Percentiles rank a stretch among this genome's conserved stretches.
phyloP scores from a whole-genome alignment of 768 basidiomycete species.

The Boletus vermiculosoides region DNA sequence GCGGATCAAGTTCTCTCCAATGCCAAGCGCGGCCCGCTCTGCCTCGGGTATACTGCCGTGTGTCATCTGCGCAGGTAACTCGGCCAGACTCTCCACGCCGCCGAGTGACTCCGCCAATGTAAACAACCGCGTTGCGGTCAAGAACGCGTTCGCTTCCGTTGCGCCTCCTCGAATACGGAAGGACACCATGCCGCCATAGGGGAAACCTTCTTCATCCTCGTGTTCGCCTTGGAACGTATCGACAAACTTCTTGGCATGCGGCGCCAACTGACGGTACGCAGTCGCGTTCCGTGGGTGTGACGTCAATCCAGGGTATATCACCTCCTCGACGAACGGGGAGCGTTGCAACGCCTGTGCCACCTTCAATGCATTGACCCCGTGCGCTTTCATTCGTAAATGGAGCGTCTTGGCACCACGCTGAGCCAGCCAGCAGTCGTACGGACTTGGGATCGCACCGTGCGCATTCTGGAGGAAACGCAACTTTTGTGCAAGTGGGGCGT shows the following conservation, averaged over 20 bases:
- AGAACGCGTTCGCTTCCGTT: conserved; percentile 60
- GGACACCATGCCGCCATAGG: conserved; percentile 88
- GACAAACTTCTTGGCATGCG: conserved; percentile 69
- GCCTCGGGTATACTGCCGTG: conserved; percentile 73
- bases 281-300: conserved; percentile 63
- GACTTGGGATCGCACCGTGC: conserved; percentile 77
- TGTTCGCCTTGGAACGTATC: conserved; percentile 32
- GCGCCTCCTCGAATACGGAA: conserved; percentile 58
- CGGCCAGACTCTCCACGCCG: conserved; percentile 89
- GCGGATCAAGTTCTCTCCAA: conserved; percentile 73
- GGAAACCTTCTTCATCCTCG: conserved; percentile 58
- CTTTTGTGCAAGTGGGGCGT: conserved; percentile 45
- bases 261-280: conserved; percentile 61
- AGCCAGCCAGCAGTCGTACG: conserved; percentile 88
- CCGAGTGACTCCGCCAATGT: conserved; percentile 87
- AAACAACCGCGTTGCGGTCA: conserved; percentile 65
- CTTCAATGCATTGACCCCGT: conserved; percentile 78
- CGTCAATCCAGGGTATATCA: conserved; percentile 83
- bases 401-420: conserved; percentile 92
- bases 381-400: conserved; percentile 80
- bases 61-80: conserved; percentile 87
- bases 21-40: conserved; percentile 69
- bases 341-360: conserved; percentile 62
- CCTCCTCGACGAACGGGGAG: conserved; percentile 65
- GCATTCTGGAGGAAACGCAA: conserved; percentile 91